Conservation (phyloP, 2,329 filamentous ascomycete genomes). For the Clonostachys chloroleuca region DNA sequence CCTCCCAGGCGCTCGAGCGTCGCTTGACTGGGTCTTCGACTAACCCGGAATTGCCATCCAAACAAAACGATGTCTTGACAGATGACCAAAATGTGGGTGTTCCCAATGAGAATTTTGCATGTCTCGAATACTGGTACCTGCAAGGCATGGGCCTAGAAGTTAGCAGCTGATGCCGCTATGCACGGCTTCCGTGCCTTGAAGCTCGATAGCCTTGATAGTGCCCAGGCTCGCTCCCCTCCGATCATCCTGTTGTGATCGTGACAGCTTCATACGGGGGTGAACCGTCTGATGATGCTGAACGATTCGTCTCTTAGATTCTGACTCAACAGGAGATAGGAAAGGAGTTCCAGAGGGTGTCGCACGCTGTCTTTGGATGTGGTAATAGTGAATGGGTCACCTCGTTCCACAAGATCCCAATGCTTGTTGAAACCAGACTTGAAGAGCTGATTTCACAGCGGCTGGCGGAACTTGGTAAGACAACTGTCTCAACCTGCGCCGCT, state of each 20-base stretch:
- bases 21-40: not conserved
- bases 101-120: conserved; percentile 27
- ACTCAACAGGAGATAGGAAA: conserved; percentile 40
- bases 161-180: conserved; percentile 52
- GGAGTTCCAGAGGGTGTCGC: conserved; percentile 54
- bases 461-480: conserved; percentile 44
- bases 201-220: conserved; percentile 54
- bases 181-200: conserved; percentile 53
- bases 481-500: conserved; percentile 54
- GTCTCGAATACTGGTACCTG: conserved; percentile 66
- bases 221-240: conserved; percentile 42
- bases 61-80: not conserved
- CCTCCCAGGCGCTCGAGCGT: not conserved
- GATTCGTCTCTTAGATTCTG: conserved; percentile 66
- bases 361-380: conserved; percentile 68
- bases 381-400: conserved; percentile 53
- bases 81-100: not conserved
- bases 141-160: conserved; percentile 59
- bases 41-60: not conserved
- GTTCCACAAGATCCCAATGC: conserved; percentile 63
- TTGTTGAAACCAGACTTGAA: conserved; percentile 50
- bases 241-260: conserved; percentile 51
- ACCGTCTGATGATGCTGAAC: conserved; percentile 66
- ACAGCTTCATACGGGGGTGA: conserved; percentile 72
- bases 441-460: conserved; percentile 25